Conservation (phyloP, 1,284 basidiomycete genomes). For the Ceratobasidium sp. region DNA sequence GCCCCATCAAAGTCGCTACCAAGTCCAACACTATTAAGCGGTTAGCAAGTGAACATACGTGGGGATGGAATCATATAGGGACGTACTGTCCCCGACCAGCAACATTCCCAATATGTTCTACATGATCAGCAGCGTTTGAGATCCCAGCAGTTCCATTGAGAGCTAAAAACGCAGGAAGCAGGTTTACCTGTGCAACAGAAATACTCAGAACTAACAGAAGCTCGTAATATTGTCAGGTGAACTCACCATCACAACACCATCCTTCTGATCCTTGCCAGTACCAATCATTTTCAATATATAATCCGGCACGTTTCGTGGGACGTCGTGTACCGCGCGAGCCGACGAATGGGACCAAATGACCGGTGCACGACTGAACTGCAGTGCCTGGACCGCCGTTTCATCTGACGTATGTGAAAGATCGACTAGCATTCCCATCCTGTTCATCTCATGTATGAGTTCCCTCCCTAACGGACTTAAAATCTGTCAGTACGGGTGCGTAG, state of each 20-base stretch:
- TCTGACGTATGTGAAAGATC: slow-evolving; percentile 91
- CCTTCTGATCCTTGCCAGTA: slow-evolving; percentile 70
- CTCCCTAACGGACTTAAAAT: slow-evolving; percentile 71
- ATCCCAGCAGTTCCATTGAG: slow-evolving; percentile 69
- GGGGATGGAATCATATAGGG: no score
- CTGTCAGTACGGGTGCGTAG: neutral
- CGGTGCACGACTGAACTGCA: slow-evolving; percentile 78
- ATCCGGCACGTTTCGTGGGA: slow-evolving; percentile 80
- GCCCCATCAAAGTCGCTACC: slow-evolving; percentile 88
- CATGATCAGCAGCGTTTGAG: slow-evolving; percentile 79
- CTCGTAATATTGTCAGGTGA: neutral
- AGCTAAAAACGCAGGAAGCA: slow-evolving; percentile 76
- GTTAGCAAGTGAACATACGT: slow-evolving; percentile 48
- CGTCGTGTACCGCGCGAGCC: slow-evolving; percentile 74
- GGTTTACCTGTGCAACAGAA: slow-evolving; percentile 72
- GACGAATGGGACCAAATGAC: slow-evolving; percentile 92
- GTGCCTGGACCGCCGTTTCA: slow-evolving; percentile 80
- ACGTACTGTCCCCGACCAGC: slow-evolving; percentile 83
- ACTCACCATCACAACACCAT: slow-evolving; percentile 88
- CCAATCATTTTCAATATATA: slow-evolving; percentile 78
- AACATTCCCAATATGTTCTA: slow-evolving; percentile 85
- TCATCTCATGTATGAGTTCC: slow-evolving; percentile 86
- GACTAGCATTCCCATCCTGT: slow-evolving; percentile 86
- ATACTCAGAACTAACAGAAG: neutral
- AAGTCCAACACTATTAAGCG: slow-evolving; percentile 62